phyloP scores from a whole-genome alignment of 306 rosid species.

The Betula pendula region DNA sequence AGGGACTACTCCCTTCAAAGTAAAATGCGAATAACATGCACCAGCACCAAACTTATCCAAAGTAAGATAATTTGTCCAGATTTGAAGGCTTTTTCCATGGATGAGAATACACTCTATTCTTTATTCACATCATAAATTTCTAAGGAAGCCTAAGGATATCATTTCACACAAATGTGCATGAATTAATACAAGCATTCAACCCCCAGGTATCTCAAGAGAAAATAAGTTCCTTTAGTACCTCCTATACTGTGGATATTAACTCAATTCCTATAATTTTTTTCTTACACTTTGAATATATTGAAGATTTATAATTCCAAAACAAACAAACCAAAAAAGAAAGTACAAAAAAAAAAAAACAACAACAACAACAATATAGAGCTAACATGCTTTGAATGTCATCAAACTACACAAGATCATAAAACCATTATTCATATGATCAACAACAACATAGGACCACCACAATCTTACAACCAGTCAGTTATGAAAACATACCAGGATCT shows the following conservation, averaged over 20 bases:
- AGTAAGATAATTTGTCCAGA: background rate
- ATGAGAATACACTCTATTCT: too few relatives aligned
- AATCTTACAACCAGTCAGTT: conserved; percentile 20
- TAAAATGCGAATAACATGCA: background rate
- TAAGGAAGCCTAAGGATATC: background rate
- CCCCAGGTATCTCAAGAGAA: background rate
- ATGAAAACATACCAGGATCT: conserved; percentile 72
- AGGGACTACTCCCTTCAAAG: background rate
- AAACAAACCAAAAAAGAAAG: background rate
- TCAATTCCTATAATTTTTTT: background rate
- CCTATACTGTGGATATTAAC: background rate
- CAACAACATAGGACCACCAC: conserved; percentile 14
- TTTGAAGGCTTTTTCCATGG: background rate
- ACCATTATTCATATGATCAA: background rate
- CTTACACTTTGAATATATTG: background rate
- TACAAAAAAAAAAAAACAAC: background rate
- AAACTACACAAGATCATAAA: background rate
- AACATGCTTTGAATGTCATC: background rate
- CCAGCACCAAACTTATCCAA: background rate
- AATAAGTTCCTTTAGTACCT: background rate
- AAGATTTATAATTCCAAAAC: background rate
- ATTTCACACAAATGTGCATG: background rate
- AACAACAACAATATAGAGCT: background rate
- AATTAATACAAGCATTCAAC: background rate
- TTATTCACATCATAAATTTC: background rate